Evolutionary conservation across 2,329 filamentous ascomycete species (phyloP).

Genomic region (Epichloe uncinata): DNA sequence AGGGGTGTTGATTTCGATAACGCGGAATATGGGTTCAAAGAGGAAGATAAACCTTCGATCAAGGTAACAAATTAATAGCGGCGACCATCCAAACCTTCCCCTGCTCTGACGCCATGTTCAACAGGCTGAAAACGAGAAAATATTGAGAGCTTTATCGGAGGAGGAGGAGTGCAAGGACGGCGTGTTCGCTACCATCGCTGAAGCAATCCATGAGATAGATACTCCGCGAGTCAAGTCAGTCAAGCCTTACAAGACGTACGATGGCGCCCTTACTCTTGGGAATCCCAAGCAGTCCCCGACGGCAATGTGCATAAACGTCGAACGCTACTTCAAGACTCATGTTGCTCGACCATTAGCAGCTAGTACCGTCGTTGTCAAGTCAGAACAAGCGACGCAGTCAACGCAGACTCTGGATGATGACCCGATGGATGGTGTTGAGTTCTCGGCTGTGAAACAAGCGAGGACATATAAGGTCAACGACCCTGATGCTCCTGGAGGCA

Average conservation of each 20-base stretch:
- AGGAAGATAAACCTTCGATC: conserved; percentile 62
- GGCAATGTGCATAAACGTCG: conserved; percentile 71
- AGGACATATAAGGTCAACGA: conserved; percentile 74
- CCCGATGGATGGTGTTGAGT: conserved; percentile 36
- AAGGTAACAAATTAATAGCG: conserved; percentile 41
- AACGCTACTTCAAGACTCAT: conserved; percentile 82
- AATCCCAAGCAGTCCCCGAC: conserved; percentile 59
- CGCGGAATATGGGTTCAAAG: conserved; percentile 76
- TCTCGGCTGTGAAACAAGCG: conserved; percentile 63
- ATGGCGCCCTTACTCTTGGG: conserved; percentile 67
- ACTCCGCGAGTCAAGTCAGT: conserved; percentile 63
- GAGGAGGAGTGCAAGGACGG: conserved; percentile 54
- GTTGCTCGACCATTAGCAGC: conserved; percentile 61
- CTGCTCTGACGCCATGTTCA: neutral
- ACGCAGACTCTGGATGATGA: conserved; percentile 34
- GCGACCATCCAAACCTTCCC: neutral
- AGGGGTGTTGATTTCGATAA: conserved; percentile 97
- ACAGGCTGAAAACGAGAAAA: conserved; percentile 51
- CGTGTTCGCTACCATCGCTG: conserved; percentile 68
- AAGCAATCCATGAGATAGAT: conserved; percentile 69
- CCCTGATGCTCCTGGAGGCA: conserved; percentile 59
- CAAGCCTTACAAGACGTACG: conserved; percentile 67
- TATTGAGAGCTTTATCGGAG: conserved; percentile 51
- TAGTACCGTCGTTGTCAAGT: conserved; percentile 56
- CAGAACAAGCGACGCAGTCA: conserved; percentile 37